phyloP scores from a whole-genome alignment of 306 rosid genomes.

The Psophocarpus tetragonolobus region DNA sequence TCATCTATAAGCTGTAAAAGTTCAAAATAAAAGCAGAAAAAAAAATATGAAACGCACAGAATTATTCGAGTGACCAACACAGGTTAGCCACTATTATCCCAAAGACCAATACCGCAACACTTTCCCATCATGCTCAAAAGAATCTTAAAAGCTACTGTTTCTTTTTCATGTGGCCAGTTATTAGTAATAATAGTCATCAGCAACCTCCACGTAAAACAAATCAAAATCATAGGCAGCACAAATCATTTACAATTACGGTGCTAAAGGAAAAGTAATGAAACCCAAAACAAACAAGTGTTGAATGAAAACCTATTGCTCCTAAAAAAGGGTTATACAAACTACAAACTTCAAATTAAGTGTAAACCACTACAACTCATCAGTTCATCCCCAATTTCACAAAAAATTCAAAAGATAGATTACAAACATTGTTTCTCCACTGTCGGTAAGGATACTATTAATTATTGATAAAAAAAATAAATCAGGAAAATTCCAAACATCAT shows the following conservation, averaged over 20 bases:
- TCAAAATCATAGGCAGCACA: neutral
- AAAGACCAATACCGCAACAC: neutral
- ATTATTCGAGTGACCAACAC: neutral
- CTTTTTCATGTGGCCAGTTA: neutral
- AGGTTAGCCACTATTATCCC: neutral
- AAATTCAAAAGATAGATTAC: neutral
- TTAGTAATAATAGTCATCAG: neutral
- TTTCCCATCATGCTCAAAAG: conserved; percentile 11
- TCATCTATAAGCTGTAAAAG: no score
- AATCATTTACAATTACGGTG: neutral
- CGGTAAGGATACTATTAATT: neutral
- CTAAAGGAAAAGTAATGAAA: neutral
- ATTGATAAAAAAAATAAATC: neutral
- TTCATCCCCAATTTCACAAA: neutral
- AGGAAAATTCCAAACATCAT: neutral
- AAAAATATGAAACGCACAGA: neutral
- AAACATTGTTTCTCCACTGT: neutral
- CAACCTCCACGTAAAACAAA: neutral
- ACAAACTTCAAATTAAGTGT: neutral
- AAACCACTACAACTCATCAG: neutral
- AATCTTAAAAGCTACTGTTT: neutral
- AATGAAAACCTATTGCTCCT: neutral
- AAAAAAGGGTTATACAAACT: neutral
- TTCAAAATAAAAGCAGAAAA: neutral
- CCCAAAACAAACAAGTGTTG: neutral